phyloP scores from a whole-genome alignment of 2,329 filamentous ascomycete genomes.

The Stemphylium vesicarium region DNA sequence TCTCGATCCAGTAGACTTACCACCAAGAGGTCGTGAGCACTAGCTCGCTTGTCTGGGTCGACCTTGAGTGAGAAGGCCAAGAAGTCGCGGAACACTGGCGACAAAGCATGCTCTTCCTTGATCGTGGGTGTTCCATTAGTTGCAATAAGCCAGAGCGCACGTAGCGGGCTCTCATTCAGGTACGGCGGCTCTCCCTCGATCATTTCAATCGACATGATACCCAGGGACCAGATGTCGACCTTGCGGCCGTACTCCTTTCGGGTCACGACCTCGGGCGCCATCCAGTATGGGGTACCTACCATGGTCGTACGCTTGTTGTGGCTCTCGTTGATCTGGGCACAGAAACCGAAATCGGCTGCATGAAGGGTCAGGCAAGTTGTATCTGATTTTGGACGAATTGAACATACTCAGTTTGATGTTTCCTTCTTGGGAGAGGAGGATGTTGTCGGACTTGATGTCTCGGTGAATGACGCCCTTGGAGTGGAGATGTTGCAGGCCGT shows the following conservation, averaged over 20 bases:
- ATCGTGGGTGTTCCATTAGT: constrained; percentile 95
- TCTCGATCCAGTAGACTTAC: constrained; percentile 61
- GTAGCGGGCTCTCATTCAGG: constrained; percentile 89
- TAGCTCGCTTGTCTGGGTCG: constrained; percentile 94
- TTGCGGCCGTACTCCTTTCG: constrained; percentile 97
- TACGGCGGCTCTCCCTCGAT: constrained; percentile 98
- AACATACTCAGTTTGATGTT: constrained; percentile 94
- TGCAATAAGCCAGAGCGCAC: constrained; percentile 93
- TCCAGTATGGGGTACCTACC: constrained; percentile 99
- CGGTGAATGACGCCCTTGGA: constrained; percentile 98
- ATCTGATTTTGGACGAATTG: not conserved
- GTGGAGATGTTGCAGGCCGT: constrained; percentile 91
- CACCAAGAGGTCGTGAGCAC: constrained; percentile 88
- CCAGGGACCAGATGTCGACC: constrained; percentile 97
- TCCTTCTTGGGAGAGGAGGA: constrained; percentile 88
- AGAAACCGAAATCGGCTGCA: constrained; percentile 95
- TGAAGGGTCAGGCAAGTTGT: constrained; percentile 10
- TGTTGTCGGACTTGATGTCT: constrained; percentile 99
- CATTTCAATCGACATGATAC: constrained; percentile 99
- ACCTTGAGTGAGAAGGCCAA: constrained; percentile 92
- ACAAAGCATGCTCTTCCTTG: constrained; percentile 87
- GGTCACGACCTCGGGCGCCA: constrained; percentile 98
- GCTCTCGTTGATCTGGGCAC: constrained; percentile 95
- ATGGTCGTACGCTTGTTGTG: constrained; percentile 98
- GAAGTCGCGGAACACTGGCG: constrained; percentile 86